Evolutionary conservation across 78 protist species (phyloP).

Genomic region (Dictyostelium firmibasis): DNA sequence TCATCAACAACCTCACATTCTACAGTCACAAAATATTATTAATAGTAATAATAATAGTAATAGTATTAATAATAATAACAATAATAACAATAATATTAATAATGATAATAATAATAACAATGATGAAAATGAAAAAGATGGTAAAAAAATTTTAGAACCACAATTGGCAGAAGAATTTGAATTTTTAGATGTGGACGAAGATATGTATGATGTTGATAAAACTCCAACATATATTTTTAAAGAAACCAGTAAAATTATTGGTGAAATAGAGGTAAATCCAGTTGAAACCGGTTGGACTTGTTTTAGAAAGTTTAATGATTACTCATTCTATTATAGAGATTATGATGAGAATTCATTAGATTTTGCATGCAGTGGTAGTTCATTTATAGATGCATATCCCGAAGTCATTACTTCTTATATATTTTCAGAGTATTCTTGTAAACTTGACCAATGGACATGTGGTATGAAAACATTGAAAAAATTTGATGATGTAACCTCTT

Average conservation of each 20-base stretch:
- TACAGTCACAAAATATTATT: neutral
- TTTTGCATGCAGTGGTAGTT: neutral
- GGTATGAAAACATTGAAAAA: neutral
- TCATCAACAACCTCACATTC: neutral
- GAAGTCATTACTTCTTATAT: neutral
- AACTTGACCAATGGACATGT: slow-evolving; percentile 14
- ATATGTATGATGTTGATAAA: neutral
- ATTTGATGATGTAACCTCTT: neutral
- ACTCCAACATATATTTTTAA: slow-evolving; percentile 17
- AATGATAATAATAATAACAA: neutral
- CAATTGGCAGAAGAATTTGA: neutral
- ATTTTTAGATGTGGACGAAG: neutral
- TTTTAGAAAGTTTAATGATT: slow-evolving; percentile 1
- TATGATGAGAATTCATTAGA: neutral
- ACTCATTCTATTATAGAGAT: slow-evolving; percentile 21
- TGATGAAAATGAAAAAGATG: neutral
- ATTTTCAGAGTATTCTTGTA: neutral
- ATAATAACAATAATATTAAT: neutral
- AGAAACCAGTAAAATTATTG: slow-evolving; percentile 12
- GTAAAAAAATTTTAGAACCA: neutral
- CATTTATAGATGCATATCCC: neutral
- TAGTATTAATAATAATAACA: neutral
- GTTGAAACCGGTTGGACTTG: neutral
- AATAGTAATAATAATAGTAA: neutral
- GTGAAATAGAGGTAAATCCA: neutral